Evolutionary conservation across 1,139 yeast species (phyloP).

Genomic region (Geotrichum citri-aurantii): DNA sequence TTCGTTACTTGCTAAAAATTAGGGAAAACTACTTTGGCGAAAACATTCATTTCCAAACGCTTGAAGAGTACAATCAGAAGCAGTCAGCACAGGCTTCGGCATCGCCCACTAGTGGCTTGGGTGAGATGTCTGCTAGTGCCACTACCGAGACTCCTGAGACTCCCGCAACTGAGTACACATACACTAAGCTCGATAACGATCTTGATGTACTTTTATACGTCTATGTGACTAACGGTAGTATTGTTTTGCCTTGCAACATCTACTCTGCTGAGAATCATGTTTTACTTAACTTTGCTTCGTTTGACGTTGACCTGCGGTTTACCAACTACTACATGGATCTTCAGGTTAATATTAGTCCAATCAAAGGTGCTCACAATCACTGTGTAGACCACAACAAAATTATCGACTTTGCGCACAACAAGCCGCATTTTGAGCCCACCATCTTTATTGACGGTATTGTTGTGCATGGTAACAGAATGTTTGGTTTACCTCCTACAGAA

Average conservation of each 20-base stretch:
- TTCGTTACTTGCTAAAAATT: conserved; percentile 69
- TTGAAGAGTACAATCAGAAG: conserved; percentile 63
- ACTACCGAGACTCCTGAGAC: conserved; percentile 1
- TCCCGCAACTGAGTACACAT: conserved; percentile 13
- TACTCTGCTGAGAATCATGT: conserved; percentile 62
- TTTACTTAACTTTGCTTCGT: conserved; percentile 55
- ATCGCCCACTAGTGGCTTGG: not conserved
- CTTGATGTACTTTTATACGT: conserved; percentile 70
- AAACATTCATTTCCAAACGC: conserved; percentile 70
- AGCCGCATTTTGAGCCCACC: conserved; percentile 35
- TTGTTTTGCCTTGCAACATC: conserved; percentile 65
- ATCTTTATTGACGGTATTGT: conserved; percentile 57
- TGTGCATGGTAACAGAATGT: conserved; percentile 83
- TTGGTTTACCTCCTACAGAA: conserved; percentile 85
- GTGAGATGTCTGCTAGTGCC: not conserved
- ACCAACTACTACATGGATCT: conserved; percentile 86
- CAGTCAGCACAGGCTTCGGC: conserved; percentile 12
- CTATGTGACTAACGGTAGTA: conserved; percentile 60
- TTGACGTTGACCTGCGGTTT: conserved; percentile 75
- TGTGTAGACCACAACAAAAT: conserved; percentile 24
- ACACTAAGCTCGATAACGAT: conserved; percentile 55
- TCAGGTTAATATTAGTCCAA: conserved; percentile 37
- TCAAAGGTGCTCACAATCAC: conserved; percentile 29
- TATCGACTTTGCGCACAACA: conserved; percentile 25
- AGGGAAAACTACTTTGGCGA: conserved; percentile 91